Conservation (phyloP, 345 rosid genomes). For the Citrus hindsii region DNA sequence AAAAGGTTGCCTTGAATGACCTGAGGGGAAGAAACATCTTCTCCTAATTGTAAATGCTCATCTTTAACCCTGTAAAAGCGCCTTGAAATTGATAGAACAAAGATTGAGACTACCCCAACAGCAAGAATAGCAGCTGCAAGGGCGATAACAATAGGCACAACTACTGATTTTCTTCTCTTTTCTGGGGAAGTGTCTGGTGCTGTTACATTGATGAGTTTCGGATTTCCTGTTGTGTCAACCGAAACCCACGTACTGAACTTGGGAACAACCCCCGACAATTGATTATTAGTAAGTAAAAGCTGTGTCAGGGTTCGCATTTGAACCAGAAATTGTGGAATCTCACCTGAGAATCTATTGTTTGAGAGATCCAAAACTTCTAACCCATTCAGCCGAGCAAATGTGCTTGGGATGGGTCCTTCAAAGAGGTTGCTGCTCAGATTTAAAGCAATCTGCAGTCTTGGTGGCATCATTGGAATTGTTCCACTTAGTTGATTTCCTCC, state of each 20-base stretch:
- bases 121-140: conserved; percentile 34
- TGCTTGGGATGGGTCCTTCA: conserved; percentile 42
- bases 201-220: conserved; percentile 7
- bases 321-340: conserved; percentile 34
- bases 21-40: conserved; percentile 41
- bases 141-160: conserved; percentile 29
- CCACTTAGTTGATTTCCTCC: conserved; percentile 61
- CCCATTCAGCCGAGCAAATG: conserved; percentile 26
- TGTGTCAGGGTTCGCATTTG: conserved; percentile 33
- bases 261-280: conserved; percentile 47
- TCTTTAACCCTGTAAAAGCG: conserved; percentile 40
- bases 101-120: conserved; percentile 26
- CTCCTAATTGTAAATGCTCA: conserved; percentile 33
- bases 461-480: conserved; percentile 55
- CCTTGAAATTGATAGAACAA: conserved; percentile 31
- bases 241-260: conserved; percentile 22
- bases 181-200: neutral
- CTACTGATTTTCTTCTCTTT: conserved; percentile 28
- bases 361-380: conserved; percentile 84
- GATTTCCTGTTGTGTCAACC: conserved; percentile 40
- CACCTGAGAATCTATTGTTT: conserved; percentile 49
- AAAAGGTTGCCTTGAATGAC: conserved; percentile 52
- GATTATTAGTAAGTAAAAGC: conserved; percentile 60
- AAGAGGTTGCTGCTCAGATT: conserved; percentile 71
- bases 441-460: conserved; percentile 55